phyloP scores from a whole-genome alignment of 129 eudicot genomes.

The Pulicaria dysenterica region DNA sequence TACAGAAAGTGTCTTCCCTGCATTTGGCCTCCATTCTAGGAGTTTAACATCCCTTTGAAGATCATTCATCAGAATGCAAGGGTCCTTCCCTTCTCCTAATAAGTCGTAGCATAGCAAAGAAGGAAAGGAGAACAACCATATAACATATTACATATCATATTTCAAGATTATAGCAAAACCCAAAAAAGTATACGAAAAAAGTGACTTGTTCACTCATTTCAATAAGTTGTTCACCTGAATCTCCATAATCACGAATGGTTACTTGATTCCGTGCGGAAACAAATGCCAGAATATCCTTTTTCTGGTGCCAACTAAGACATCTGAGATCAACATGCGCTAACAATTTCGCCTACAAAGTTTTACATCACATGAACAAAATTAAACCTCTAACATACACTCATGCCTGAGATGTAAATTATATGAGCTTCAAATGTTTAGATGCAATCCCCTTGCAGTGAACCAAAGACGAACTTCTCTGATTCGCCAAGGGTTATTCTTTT shows the following conservation, averaged over 20 bases:
- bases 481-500: constrained; percentile 1
- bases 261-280: constrained; percentile 75
- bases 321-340: constrained; percentile 74
- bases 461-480: not conserved
- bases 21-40: constrained; percentile 91
- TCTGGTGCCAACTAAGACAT: constrained; percentile 80
- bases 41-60: constrained; percentile 73
- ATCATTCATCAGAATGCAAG: constrained; percentile 59
- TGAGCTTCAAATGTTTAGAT: not conserved
- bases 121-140: not conserved
- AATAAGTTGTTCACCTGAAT: constrained; percentile 52
- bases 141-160: not conserved
- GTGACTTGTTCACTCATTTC: not conserved
- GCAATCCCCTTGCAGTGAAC: not conserved
- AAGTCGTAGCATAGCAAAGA: not conserved
- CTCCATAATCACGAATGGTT: constrained; percentile 82
- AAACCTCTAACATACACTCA: constrained; percentile 11
- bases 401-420: not conserved
- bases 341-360: constrained; percentile 59
- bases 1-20: constrained; percentile 81
- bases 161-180: constrained; percentile 13
- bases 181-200: not conserved
- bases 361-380: constrained; percentile 7
- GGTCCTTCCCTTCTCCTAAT: constrained; percentile 60
- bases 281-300: constrained; percentile 84